phyloP scores from a whole-genome alignment of 805 yeast species.

The Dipodascopsis uninucleata region DNA sequence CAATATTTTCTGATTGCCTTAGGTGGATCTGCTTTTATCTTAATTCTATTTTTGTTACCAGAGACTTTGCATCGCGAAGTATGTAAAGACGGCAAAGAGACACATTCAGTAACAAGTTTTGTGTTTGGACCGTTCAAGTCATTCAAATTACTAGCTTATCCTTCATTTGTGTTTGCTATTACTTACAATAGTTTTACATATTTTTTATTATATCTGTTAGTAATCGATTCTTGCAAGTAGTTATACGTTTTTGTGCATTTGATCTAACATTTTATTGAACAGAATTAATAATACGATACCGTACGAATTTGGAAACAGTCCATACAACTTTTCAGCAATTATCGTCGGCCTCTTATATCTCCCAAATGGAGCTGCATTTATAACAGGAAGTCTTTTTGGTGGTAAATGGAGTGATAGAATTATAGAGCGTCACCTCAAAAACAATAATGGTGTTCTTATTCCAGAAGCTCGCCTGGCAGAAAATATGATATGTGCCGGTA shows the following conservation, averaged over 20 bases:
- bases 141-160: conserved; percentile 57
- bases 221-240: background rate
- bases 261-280: background rate
- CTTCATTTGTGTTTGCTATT: conserved; percentile 69
- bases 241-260: no score
- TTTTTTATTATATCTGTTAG: conserved; percentile 55
- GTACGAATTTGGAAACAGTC: conserved; percentile 54
- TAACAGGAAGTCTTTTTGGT: conserved; percentile 72
- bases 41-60: conserved; percentile 60
- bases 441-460: conserved; percentile 58
- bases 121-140: conserved; percentile 57
- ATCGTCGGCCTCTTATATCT: conserved; percentile 72
- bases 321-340: conserved; percentile 65
- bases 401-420: conserved; percentile 75
- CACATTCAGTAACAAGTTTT: conserved; percentile 31
- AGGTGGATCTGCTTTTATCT: conserved; percentile 50
- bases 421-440: conserved; percentile 48
- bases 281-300: conserved; percentile 67
- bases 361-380: conserved; percentile 76
- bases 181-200: conserved; percentile 68
- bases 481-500: conserved; percentile 65
- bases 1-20: conserved; percentile 78
- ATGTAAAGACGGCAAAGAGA: conserved; percentile 1
- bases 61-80: conserved; percentile 59
- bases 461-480: conserved; percentile 80